phyloP scores from a whole-genome alignment of 2,329 filamentous ascomycete genomes.

The Boeremia lycopersici region DNA sequence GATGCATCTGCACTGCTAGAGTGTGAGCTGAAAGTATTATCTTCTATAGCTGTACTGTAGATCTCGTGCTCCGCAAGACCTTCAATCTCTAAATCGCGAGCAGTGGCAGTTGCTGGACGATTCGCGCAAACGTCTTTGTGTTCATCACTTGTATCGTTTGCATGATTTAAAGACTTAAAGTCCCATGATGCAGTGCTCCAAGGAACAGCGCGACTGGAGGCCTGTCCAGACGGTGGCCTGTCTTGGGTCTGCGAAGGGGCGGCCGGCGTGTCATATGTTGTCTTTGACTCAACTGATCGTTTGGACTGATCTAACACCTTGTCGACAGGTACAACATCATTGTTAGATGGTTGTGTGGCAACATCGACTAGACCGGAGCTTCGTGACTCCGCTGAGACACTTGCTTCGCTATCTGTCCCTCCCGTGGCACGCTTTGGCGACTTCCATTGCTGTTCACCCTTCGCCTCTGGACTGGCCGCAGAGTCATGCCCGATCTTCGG shows the following conservation, averaged over 20 bases:
- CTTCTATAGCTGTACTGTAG: conserved; percentile 11
- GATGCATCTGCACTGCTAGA: conserved; percentile 23
- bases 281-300: too few species aligned
- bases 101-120: background rate
- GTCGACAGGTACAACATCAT: background rate
- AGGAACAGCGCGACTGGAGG: background rate
- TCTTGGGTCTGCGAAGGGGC: background rate
- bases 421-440: background rate
- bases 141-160: background rate
- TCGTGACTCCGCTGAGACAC: background rate
- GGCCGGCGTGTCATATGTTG: background rate
- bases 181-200: conserved; percentile 13
- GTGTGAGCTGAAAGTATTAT: conserved; percentile 12
- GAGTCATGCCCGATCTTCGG: conserved; percentile 15
- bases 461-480: conserved; percentile 5
- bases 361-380: background rate
- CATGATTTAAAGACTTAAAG: background rate
- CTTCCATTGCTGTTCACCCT: conserved; percentile 1
- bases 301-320: background rate
- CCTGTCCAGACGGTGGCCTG: conserved; percentile 1
- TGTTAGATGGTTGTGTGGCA: background rate
- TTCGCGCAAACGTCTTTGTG: background rate
- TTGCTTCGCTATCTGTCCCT: background rate
- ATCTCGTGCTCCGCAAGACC: conserved; percentile 10
- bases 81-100: conserved; percentile 10